A percentile compares a stretch with the other conserved stretches of the same genome.
phyloP scores from a whole-genome alignment of 169 alveolate genomes.

The Perkinsus olseni region DNA sequence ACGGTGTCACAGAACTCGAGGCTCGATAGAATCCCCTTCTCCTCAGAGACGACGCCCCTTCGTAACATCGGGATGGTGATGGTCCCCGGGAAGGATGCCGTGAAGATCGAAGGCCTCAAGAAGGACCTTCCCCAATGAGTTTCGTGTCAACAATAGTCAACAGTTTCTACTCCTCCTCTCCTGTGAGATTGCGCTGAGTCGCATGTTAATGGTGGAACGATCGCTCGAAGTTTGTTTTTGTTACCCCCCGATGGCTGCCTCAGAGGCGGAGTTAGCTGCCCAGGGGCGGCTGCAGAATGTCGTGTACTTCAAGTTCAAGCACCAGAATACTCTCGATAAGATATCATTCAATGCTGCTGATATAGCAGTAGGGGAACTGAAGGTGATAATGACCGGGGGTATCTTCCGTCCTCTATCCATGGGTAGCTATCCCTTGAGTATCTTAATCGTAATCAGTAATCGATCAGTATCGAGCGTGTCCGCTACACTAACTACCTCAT shows the following conservation, averaged over 20 bases:
- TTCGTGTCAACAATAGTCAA: neutral
- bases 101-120: neutral
- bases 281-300: neutral
- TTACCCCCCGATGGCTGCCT: neutral
- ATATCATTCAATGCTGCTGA: neutral
- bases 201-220: no score
- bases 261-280: neutral
- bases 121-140: neutral
- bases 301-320: neutral
- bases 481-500: no score
- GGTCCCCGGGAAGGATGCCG: neutral
- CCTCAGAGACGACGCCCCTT: neutral
- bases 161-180: neutral
- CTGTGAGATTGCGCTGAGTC: neutral
- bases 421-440: no score
- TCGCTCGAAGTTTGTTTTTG: no score
- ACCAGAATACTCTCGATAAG: neutral
- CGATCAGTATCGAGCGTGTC: no score
- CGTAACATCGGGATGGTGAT: neutral
- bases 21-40: neutral
- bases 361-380: neutral
- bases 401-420: neutral
- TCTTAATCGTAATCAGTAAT: no score
- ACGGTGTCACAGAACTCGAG: no score
- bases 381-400: neutral